Conservation (phyloP, 495 filamentous ascomycete species). For the Cairneyella variabilis region DNA sequence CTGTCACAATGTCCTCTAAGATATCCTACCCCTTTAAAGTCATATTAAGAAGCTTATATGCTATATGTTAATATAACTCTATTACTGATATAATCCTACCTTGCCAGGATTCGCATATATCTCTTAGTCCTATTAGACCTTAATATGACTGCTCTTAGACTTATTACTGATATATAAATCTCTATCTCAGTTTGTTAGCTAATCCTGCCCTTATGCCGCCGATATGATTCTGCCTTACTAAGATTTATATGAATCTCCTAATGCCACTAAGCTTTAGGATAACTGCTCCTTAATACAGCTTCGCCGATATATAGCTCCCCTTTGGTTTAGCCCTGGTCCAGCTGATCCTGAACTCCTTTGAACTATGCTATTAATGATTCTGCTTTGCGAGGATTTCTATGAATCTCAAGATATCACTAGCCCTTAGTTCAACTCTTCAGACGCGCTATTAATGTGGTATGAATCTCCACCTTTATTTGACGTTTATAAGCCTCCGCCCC, state of each 20-base stretch:
- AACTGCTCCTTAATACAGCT: too few relatives aligned
- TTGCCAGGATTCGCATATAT: background rate
- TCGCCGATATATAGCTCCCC: too few relatives aligned
- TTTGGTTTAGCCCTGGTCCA: too few relatives aligned
- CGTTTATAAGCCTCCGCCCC: background rate
- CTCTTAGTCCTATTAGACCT: background rate
- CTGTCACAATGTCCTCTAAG: too few relatives aligned
- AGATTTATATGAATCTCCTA: constrained; percentile 1
- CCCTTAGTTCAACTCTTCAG: too few relatives aligned
- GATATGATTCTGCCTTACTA: background rate
- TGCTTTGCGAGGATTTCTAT: too few relatives aligned
- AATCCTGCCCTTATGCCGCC: background rate
- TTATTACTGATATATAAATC: background rate
- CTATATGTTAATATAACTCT: too few relatives aligned
- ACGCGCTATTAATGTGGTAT: background rate
- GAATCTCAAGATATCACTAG: too few relatives aligned
- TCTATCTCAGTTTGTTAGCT: background rate
- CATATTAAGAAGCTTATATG: too few relatives aligned
- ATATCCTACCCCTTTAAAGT: too few relatives aligned
- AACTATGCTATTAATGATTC: too few relatives aligned
- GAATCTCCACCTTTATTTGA: background rate
- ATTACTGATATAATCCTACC: background rate
- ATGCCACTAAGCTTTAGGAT: constrained; percentile 9
- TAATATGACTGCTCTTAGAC: background rate
- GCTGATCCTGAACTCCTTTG: too few relatives aligned